Conservation (phyloP, 345 rosid species). For the Hibiscus mutabilis region DNA sequence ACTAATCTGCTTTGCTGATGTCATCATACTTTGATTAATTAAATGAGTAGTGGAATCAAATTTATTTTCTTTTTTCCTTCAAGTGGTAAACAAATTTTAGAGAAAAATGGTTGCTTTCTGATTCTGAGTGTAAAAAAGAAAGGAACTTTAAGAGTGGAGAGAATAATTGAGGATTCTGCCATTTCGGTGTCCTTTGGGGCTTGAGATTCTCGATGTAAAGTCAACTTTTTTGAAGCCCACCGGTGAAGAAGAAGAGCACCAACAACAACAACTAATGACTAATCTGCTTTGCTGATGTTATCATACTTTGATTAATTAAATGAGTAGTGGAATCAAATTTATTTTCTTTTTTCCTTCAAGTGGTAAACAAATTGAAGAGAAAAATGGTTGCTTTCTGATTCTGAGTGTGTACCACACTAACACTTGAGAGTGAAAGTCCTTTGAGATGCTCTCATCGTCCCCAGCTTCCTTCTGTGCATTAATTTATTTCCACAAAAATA, state of each 20-base stretch:
- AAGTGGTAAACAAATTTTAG: neutral
- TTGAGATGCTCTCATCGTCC: neutral
- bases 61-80: neutral
- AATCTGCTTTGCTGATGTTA: neutral
- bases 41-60: neutral
- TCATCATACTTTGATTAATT: neutral
- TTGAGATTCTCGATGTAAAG: slow-evolving; percentile 23
- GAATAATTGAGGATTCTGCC: slow-evolving; percentile 19
- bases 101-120: neutral
- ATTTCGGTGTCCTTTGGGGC: neutral
- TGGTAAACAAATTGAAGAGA: too few species aligned
- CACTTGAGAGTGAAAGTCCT: neutral
- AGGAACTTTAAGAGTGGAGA: neutral
- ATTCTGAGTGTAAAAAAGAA: too few species aligned
- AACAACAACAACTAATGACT: neutral
- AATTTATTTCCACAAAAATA: neutral
- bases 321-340: slow-evolving; percentile 6
- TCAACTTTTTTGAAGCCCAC: slow-evolving; percentile 23
- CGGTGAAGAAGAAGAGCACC: neutral
- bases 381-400: neutral
- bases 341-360: neutral
- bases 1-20: neutral
- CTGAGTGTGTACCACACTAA: neutral
- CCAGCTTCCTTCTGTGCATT: neutral
- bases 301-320: neutral